Conservation (phyloP, 1,284 basidiomycete genomes). For the Boletus semigastroideus region DNA sequence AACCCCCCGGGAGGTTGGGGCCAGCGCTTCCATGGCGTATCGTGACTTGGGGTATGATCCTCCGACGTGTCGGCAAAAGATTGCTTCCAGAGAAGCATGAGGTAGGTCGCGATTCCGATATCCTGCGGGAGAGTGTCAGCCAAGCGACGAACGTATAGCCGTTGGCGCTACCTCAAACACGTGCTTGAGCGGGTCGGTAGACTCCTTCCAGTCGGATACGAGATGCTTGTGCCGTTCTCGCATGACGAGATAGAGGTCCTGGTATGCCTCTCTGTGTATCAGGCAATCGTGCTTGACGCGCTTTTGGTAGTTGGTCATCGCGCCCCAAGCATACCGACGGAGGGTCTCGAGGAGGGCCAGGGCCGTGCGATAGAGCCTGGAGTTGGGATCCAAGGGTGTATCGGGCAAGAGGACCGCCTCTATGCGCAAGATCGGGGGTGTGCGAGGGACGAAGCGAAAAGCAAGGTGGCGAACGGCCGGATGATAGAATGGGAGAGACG, state of each 20-base stretch:
- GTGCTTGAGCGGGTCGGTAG: slow-evolving; percentile 82
- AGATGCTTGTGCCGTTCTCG: slow-evolving; percentile 80
- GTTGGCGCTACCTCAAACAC: slow-evolving; percentile 67
- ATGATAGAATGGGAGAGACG: slow-evolving; percentile 74
- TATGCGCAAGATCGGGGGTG: slow-evolving; percentile 41
- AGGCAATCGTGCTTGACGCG: slow-evolving; percentile 84
- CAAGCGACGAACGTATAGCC: too few species aligned
- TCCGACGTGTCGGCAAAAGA: slow-evolving; percentile 41
- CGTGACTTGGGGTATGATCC: slow-evolving; percentile 1
- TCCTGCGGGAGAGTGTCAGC: slow-evolving; percentile 18
- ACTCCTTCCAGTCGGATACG: slow-evolving; percentile 74
- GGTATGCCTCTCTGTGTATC: slow-evolving; percentile 76
- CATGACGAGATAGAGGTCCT: slow-evolving; percentile 87
- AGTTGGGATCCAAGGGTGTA: slow-evolving; percentile 51
- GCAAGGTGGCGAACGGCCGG: slow-evolving; percentile 72
- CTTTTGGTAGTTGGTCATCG: slow-evolving; percentile 79
- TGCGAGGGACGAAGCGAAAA: slow-evolving; percentile 56
- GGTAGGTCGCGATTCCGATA: slow-evolving; percentile 67
- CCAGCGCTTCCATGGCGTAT: slow-evolving; percentile 66
- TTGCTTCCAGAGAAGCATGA: slow-evolving; percentile 88
- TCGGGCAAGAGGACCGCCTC: slow-evolving; percentile 55
- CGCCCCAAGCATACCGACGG: slow-evolving; percentile 85
- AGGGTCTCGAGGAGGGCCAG: slow-evolving; percentile 79
- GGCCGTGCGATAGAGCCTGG: slow-evolving; percentile 78
- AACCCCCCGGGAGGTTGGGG: slow-evolving; percentile 82